A percentile compares a stretch with the other conserved stretches of the same genome.
These are phyloP conservation scores for Neophaeococcomyces aloes DNA, from an alignment of 2,329 filamentous ascomycete genomes.

Conservation along the genomic window DNA sequence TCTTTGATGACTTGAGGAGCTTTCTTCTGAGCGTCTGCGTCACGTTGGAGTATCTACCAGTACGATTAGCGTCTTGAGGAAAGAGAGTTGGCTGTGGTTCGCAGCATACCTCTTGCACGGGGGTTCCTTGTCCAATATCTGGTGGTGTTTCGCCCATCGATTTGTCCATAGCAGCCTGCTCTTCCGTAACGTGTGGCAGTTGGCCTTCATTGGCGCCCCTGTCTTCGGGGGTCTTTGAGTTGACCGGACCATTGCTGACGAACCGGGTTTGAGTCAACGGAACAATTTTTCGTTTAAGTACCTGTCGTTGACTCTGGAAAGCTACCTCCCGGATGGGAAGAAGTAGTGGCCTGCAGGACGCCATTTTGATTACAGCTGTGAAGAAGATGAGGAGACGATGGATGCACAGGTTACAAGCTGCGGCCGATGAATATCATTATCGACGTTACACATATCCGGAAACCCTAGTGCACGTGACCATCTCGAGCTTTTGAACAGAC, in stretches of 20 bases:
- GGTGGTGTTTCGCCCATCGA: conserved; percentile 49
- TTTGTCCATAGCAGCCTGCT: conserved; percentile 50
- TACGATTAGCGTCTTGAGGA: conserved; percentile 1
- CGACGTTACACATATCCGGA: no score
- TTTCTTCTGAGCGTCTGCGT: conserved; percentile 50
- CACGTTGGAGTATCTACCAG: conserved; percentile 50
- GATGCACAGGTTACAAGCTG: no score
- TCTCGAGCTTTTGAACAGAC: neutral
- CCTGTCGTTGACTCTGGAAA: conserved; percentile 19
- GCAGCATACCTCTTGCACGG: conserved; percentile 51
- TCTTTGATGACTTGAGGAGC: conserved; percentile 59
- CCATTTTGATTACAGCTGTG: conserved; percentile 1
- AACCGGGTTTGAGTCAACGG: conserved; percentile 21
- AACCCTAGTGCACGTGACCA: no score
- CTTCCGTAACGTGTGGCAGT: conserved; percentile 53
- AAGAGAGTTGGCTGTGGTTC: neutral
- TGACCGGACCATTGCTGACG: conserved; percentile 21
- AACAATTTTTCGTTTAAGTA: conserved; percentile 17
- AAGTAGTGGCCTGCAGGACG: conserved; percentile 45
- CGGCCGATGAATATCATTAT: no score
- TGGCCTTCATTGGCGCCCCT: conserved; percentile 42
- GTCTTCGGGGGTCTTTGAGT: conserved; percentile 20
- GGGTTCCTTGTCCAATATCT: conserved; percentile 55
- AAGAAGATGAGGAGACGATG: no score
- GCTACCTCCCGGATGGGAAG: conserved; percentile 28